Evolutionary conservation across 164 flowering plant genomes (phyloP).

Genomic region (Stephania japonica): DNA sequence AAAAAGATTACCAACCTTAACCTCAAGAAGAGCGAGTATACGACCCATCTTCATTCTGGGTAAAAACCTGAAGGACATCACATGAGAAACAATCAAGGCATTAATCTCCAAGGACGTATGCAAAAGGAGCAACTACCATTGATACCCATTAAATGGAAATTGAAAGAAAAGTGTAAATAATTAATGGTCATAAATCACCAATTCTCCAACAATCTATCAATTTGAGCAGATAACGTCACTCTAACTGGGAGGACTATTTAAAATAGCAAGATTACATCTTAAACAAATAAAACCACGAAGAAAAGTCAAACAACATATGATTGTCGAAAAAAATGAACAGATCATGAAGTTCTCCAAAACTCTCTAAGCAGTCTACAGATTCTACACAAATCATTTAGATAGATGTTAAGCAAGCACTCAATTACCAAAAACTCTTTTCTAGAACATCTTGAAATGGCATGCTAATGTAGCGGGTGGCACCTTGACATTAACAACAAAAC

Average conservation of each 20-base stretch:
- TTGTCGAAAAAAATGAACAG: not conserved
- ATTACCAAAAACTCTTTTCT: not conserved
- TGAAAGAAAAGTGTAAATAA: not conserved
- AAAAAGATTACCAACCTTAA: slow-evolving; percentile 38
- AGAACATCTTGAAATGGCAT: not conserved
- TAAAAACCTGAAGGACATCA: slow-evolving; percentile 46
- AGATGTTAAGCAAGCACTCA: not conserved
- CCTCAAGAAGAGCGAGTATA: slow-evolving; percentile 50
- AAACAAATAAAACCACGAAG: not conserved
- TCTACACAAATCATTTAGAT: not conserved
- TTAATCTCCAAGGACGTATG: not conserved
- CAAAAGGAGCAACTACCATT: not conserved
- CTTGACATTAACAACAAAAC: not conserved
- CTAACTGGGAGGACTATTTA: too few species aligned
- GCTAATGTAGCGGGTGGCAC: not conserved
- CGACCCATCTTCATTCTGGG: slow-evolving; percentile 57
- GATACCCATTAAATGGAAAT: not conserved
- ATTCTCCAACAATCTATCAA: too few species aligned
- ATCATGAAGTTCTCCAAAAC: not conserved
- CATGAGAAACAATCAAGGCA: not conserved
- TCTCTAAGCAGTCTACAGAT: not conserved
- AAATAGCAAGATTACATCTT: not conserved
- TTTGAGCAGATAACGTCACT: too few species aligned
- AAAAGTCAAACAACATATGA: not conserved
- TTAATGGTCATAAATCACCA: too few species aligned